Base-by-base conservation (phyloP, 1,284 basidiomycete species). In the Sphaerobolus stellatus region DNA sequence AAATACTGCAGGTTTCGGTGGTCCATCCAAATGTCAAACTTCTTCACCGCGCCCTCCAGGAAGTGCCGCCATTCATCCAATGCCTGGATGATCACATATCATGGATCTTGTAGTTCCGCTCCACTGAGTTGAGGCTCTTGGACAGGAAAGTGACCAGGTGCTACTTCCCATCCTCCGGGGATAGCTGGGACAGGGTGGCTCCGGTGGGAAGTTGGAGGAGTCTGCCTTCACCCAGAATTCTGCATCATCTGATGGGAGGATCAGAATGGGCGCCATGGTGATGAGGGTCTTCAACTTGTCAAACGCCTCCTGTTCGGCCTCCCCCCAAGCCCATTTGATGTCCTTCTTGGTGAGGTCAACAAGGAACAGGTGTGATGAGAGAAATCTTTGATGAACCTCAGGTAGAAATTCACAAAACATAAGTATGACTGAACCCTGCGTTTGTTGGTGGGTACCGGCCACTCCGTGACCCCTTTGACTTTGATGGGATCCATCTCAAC, bases 1-100 rank as follows among this genome's bases (percentile, higher is more conserved):
- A 73, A 80, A 51, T 76, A 76, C 25, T 68, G 62, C 0, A 80
- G 68, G 56, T 77, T 79, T 16, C 69, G 64, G 57, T 81, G 77
- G 57, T 82, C 74, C 0, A 72, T 68, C 48, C 62, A 62, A 20
- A 79, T 62, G 1, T 57, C 60, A 25, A 74, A 56, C 0, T 54
- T 43, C 0, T 66, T 29, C 3, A 16, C 11, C 1, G 60, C 41
- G 16, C 73, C 74, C 56, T 67, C 49, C 0, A 74, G 56, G 18
- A n/a, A 43, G n/a, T 43, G 41, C 11, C 20, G 11, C 41, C 41
- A 43, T 43, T 43, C 41, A 8, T 43, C 11, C 20, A 43, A 22
- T 4, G 41, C 41, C 28, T 27, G 20, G 18, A 43, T 43, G 3
- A 43, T 43, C 4, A 11, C 41, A 11, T n/a, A n/a, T n/a, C n/a